Evolutionary conservation across 1,139 yeast species (phyloP).

Genomic region (Diutina mesorugosa): DNA sequence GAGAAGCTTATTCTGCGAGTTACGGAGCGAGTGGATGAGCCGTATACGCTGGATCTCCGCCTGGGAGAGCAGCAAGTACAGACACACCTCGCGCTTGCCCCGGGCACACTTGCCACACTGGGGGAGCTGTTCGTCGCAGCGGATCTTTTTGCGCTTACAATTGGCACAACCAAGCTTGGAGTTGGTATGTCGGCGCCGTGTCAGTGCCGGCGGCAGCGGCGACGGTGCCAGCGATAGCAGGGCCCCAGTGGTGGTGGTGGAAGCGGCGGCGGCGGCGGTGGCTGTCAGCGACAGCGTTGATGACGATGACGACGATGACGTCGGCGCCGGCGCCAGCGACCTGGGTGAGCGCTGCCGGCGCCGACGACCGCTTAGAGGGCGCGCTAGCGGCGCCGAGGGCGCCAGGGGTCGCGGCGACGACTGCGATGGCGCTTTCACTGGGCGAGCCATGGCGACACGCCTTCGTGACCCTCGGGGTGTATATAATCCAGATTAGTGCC

Average conservation of each 20-base stretch:
- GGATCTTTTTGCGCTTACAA: conserved; percentile 31
- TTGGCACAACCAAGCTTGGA: conserved; percentile 30
- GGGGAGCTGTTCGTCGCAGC: conserved; percentile 35
- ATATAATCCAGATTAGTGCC: not conserved
- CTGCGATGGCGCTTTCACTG: not conserved
- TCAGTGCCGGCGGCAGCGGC: conserved; percentile 1
- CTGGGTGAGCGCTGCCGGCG: too few species aligned
- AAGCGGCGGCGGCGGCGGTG: not conserved
- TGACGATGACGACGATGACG: not conserved
- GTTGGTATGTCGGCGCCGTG: conserved; percentile 28
- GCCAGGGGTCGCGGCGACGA: not conserved
- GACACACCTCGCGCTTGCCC: conserved; percentile 18
- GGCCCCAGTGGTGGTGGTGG: not conserved
- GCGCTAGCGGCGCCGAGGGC: not conserved
- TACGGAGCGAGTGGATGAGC: conserved; percentile 17
- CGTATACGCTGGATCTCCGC: conserved; percentile 16
- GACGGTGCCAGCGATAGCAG: not conserved
- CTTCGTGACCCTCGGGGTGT: not conserved
- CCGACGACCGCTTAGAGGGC: too few species aligned
- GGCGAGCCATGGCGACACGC: not conserved
- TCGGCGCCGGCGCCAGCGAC: too few species aligned
- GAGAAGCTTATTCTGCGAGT: conserved; percentile 17
- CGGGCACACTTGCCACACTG: conserved; percentile 26
- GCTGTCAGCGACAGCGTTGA: not conserved
- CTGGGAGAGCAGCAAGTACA: conserved; percentile 16